Evolutionary conservation across 768 basidiomycete genomes (phyloP).

Genomic region (Auriscalpium vulgare): DNA sequence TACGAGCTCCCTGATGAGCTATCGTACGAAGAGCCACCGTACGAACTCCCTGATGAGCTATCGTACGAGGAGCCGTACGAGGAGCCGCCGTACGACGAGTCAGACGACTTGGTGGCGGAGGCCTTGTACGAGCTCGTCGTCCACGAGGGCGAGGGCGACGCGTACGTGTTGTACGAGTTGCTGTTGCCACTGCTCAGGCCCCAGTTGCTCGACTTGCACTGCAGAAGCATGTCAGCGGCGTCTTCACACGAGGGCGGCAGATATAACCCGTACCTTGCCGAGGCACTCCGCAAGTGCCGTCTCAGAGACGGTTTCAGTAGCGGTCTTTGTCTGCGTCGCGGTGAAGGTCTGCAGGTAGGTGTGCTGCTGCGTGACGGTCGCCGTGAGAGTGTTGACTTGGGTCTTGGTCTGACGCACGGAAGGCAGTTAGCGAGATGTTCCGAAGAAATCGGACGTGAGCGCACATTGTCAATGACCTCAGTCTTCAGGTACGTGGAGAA

Average conservation of each 20-base stretch:
- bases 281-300: conserved; percentile 50
- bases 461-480: conserved; percentile 46
- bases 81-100: conserved; percentile 16
- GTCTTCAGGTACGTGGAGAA: conserved; percentile 48
- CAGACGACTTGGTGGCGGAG: conserved; percentile 15
- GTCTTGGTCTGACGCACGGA: conserved; percentile 42
- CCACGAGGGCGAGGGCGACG: conserved; percentile 17
- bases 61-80: neutral
- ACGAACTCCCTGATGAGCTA: conserved; percentile 1
- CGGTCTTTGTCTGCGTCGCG: conserved; percentile 38
- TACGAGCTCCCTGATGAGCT: neutral
- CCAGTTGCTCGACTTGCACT: conserved; percentile 52
- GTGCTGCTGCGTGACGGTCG: conserved; percentile 40
- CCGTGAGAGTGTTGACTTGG: conserved; percentile 46
- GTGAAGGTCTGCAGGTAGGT: conserved; percentile 41
- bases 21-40: conserved; percentile 3
- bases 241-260: no score
- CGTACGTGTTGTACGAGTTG: conserved; percentile 37
- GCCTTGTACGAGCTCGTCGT: conserved; percentile 4
- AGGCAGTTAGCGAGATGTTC: neutral
- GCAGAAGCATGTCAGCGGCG: neutral
- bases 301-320: conserved; percentile 37
- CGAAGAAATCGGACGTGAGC: conserved; percentile 5
- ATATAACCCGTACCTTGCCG: conserved; percentile 29
- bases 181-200: conserved; percentile 44